Evolutionary conservation across 495 filamentous ascomycete genomes (phyloP), one percentile per base, ranked within the genome.

Genomic region (Aspergillus sclerotiicarbonarius): DNA sequence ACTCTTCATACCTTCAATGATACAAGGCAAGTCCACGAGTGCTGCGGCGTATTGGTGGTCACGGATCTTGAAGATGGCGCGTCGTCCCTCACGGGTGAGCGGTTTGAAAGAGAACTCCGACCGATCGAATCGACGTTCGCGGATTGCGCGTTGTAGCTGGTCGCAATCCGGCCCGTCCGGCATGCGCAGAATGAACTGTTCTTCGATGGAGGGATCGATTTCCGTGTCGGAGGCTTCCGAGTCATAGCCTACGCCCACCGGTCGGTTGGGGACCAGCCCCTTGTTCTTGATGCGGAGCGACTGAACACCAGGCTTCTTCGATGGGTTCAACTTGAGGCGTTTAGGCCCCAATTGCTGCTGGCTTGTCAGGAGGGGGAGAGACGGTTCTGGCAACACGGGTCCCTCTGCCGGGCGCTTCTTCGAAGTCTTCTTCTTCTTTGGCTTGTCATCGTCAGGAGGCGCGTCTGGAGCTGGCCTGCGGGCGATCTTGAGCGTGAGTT

Each of bases 221-320:
- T 98, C 94, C 7, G 85, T 84, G 64, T 98, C 94, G 18, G 90
- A 92, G 2, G 92, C 90, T 71, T 98, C 94, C n/a, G 91, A 96
- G 69, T 98, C 94, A 71, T 98, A 98, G 8, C 92, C 95, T 19
- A 94, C 90, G 15, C 92, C 94, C 1, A 74, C 69, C 1, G 84
- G 84, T 50, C 90, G 80, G 20, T 74, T 75, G 0, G 88, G 85
- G 0, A 83, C 78, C 44, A 86, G 85, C 0, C 84, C 82, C 63
- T 84, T 84, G 50, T 76, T 73, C 59, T 82, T 82, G 57, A 83
- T 76, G n/a, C 78, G 76, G 31, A 85, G 76, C 0, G 76, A 78
- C 46, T 78, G 74, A 21, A 77, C 59, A 0, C 67, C 71, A 5
- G 74, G 72, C 37, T 75, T 70, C 61, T 79, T 77, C 20, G 74